Evolutionary conservation across 1,284 basidiomycete genomes (phyloP).

Genomic region (Cronartium quercuum): DNA sequence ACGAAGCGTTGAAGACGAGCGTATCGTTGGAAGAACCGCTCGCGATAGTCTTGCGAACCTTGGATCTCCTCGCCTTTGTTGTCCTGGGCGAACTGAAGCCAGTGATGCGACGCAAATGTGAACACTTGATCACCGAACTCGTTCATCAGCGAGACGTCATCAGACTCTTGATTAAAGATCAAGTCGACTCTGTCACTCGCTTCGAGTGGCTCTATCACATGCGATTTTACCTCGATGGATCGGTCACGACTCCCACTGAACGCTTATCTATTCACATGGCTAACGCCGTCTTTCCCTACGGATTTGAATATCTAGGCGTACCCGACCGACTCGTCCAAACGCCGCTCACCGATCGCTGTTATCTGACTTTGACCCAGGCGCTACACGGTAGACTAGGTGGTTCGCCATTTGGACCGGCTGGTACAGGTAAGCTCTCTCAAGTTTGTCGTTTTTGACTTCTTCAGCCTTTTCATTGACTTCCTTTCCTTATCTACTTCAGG

Average conservation of each 20-base stretch:
- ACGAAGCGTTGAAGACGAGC: slow-evolving; percentile 61
- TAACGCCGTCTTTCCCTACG: slow-evolving; percentile 89
- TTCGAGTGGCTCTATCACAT: slow-evolving; percentile 98
- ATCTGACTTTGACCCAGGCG: slow-evolving; percentile 92
- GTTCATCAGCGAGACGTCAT: slow-evolving; percentile 96
- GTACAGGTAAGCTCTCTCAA: slow-evolving; percentile 63
- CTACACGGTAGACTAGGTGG: slow-evolving; percentile 90
- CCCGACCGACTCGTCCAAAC: slow-evolving; percentile 96
- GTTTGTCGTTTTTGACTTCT: slow-evolving; percentile 29
- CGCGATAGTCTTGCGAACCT: slow-evolving; percentile 68
- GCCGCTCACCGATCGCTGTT: slow-evolving; percentile 94
- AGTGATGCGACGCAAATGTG: slow-evolving; percentile 90
- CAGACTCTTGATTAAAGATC: slow-evolving; percentile 66
- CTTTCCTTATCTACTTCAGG: slow-evolving; percentile 57
- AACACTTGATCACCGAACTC: slow-evolving; percentile 96
- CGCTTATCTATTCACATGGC: slow-evolving; percentile 74
- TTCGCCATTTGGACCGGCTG: slow-evolving; percentile 95
- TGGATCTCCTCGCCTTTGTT: slow-evolving; percentile 90
- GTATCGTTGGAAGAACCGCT: slow-evolving; percentile 63
- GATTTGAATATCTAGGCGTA: slow-evolving; percentile 97
- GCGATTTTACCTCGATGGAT: slow-evolving; percentile 86
- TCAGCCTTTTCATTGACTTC: slow-evolving; percentile 16
- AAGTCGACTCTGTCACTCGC: slow-evolving; percentile 61
- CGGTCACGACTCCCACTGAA: slow-evolving; percentile 67
- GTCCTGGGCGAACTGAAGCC: slow-evolving; percentile 82